A percentile compares a stretch with the other conserved stretches of the same genome.
These are phyloP conservation scores for Mycosphaerella arachidis DNA, from an alignment of 2,329 filamentous ascomycete genomes.

Conservation along the genomic window DNA sequence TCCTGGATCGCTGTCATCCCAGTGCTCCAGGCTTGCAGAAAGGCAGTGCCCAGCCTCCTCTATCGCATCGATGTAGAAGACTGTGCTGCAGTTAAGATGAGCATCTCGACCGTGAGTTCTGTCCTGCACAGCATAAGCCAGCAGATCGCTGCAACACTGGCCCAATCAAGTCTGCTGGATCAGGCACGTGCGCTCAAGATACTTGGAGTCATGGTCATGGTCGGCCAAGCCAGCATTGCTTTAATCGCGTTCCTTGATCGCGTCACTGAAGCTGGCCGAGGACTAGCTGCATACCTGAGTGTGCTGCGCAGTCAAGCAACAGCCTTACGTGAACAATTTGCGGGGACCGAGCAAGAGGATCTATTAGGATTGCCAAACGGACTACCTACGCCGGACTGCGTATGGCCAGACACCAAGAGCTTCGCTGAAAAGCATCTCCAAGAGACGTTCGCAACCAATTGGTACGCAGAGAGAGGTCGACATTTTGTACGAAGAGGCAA, in stretches of 20 bases:
- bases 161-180: conserved; percentile 9
- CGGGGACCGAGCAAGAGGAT: not conserved
- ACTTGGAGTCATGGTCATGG: conserved; percentile 11
- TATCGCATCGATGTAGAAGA: conserved; percentile 45
- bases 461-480: conserved; percentile 41
- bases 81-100: conserved; percentile 31
- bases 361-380: not conserved
- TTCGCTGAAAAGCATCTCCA: conserved; percentile 39
- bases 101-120: conserved; percentile 10
- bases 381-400: not conserved
- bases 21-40: conserved; percentile 46
- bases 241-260: conserved; percentile 14
- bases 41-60: conserved; percentile 42
- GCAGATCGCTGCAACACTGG: conserved; percentile 10
- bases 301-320: conserved; percentile 2
- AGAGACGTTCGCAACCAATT: conserved; percentile 42
- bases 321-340: conserved; percentile 4
- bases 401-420: conserved; percentile 22
- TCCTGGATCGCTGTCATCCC: conserved; percentile 53
- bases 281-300: conserved; percentile 6
- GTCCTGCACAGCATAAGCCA: conserved; percentile 17
- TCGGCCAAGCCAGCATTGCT: conserved; percentile 13
- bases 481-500: conserved; percentile 48
- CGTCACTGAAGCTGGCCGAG: conserved; percentile 1
- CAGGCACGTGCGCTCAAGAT: conserved; percentile 15